Base-by-base conservation (phyloP, 2,329 filamentous ascomycete genomes). In the Conoideocrella luteorostrata region DNA sequence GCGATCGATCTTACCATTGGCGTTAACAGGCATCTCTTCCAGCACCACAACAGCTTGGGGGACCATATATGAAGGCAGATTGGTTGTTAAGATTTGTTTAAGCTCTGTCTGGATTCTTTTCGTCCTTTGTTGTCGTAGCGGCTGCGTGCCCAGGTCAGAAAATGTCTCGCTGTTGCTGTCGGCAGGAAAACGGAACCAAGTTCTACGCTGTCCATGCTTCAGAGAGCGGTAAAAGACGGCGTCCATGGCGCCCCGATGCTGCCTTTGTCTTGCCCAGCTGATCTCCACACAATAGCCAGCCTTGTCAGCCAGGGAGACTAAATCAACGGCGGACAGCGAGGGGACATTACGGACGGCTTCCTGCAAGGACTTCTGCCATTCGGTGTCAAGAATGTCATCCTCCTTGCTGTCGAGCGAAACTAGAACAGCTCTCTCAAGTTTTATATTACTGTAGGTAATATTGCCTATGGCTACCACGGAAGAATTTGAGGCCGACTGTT, bases 251-350 rank as follows among this genome's bases (percentile, higher is more conserved):
- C 54, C 54, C 3, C 44, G 42, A 38, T 51, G 54, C 5, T 42
- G 41, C n/a, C 26, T n/a, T 20, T 67, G 67, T 18, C 60, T 55
- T 0, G 71, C 74, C 48, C 69, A 70, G 38, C 63, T 60, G 1
- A 61, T 54, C 22, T 73, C 66, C 22, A 73, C 71, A 15, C 67
- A 53, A 45, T 71, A 75, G 17, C 70, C 69, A 18, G 62, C 53
- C 18, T 52, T 50, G 43, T 60, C 28, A n/a, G 51, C 50, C 3
- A 61, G 32, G 21, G 51, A 39, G 0, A 43, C 47, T 3, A 59
- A 36, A 4, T 56, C 54, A 12, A 35, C 15, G 0, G 49, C 37
- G 5, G 50, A 47, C 0, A 50, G 39, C 1, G 43, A 46, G 1
- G 42, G 17, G 3, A 13, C 10, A 3, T 30, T 10, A 15, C 47